Evolutionary conservation across 2,329 filamentous ascomycete species (phyloP).

Genomic region (Diaporthe humulicola): DNA sequence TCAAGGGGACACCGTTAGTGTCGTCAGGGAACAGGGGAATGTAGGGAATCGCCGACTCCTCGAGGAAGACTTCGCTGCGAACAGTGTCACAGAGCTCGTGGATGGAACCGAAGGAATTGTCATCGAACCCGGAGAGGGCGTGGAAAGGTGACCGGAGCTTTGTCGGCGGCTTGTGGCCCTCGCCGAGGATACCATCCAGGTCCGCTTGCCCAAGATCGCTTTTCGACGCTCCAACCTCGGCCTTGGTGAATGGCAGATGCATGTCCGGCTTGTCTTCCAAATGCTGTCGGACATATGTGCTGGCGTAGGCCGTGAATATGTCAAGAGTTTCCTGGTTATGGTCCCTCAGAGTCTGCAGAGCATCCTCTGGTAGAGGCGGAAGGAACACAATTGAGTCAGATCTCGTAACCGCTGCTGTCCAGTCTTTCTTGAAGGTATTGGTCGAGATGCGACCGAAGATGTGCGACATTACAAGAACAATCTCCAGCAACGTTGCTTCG

Average conservation of each 20-base stretch:
- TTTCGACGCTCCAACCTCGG: conserved; percentile 55
- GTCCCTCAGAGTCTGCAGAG: conserved; percentile 65
- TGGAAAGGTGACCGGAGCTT: conserved; percentile 76
- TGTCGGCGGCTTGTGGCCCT: conserved; percentile 49
- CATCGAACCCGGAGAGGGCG: conserved; percentile 76
- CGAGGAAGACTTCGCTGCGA: conserved; percentile 79
- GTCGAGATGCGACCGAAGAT: conserved; percentile 74
- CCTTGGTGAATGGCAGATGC: conserved; percentile 69
- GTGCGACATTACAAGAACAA: conserved; percentile 79
- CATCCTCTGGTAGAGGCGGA: conserved; percentile 70
- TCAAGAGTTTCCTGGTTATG: conserved; percentile 77
- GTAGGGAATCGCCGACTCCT: conserved; percentile 79
- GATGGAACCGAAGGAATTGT: conserved; percentile 71
- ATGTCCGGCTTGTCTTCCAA: conserved; percentile 63
- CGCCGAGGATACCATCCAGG: conserved; percentile 39
- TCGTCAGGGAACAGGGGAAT: conserved; percentile 73
- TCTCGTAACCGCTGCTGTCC: conserved; percentile 62
- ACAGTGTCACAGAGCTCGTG: conserved; percentile 76
- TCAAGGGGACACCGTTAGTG: conserved; percentile 62
- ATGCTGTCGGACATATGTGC: conserved; percentile 77
- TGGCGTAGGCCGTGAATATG: conserved; percentile 78
- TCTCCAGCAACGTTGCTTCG: conserved; percentile 63
- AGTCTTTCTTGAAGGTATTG: conserved; percentile 57
- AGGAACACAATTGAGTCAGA: conserved; percentile 76
- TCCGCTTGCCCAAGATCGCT: conserved; percentile 29